These are phyloP conservation scores for Tulasnella sp. DNA, from an alignment of 768 basidiomycete species.

Conservation along the genomic window DNA sequence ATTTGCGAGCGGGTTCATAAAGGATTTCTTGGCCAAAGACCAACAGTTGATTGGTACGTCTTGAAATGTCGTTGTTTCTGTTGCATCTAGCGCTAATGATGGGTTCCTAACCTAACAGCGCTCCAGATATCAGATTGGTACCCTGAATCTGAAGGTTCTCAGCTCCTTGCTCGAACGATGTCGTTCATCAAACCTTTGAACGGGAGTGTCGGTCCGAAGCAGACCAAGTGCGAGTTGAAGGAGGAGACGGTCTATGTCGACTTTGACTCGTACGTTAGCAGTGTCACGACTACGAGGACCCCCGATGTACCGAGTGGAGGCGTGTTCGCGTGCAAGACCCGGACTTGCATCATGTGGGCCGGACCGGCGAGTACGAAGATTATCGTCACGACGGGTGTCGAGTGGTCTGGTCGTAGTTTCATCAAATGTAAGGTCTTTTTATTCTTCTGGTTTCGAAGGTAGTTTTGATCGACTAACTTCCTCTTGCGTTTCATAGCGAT, in stretches of 20 bases:
- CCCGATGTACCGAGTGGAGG: constrained; percentile 94
- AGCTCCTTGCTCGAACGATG: constrained; percentile 77
- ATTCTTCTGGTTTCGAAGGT: neutral
- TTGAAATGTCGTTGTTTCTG: neutral
- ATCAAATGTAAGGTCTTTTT: constrained; percentile 62
- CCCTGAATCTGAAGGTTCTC: constrained; percentile 52
- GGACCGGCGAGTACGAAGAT: constrained; percentile 67
- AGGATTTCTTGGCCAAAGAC: constrained; percentile 80
- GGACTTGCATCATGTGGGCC: constrained; percentile 94
- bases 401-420: constrained; percentile 95
- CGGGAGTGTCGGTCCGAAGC: constrained; percentile 83
- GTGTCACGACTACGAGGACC: constrained; percentile 81
- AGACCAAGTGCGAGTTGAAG: constrained; percentile 89
- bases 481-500: constrained; percentile 54
- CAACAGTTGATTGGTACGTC: constrained; percentile 79
- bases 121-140: constrained; percentile 95
- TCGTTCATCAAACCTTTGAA: constrained; percentile 93
- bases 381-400: constrained; percentile 81
- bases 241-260: constrained; percentile 78
- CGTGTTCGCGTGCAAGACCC: constrained; percentile 88
- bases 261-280: constrained; percentile 73
- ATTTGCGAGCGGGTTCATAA: constrained; percentile 92
- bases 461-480: neutral
- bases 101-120: constrained; percentile 42
- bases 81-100: neutral